phyloP scores from a whole-genome alignment of 139 green algal genomes.

The Chlorella vulgaris region DNA sequence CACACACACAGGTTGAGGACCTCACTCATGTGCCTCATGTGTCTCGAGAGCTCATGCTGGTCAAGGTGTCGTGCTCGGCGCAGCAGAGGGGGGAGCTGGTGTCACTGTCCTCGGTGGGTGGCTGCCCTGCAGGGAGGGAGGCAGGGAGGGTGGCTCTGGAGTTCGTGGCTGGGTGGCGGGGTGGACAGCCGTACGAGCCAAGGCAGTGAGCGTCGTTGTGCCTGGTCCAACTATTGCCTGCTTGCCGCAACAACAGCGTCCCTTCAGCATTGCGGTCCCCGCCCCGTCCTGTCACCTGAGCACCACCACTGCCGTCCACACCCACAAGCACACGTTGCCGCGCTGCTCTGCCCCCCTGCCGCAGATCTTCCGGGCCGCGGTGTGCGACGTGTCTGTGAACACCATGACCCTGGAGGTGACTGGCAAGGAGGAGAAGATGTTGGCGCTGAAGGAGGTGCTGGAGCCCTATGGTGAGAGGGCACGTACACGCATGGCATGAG shows the following conservation, averaged over 20 bases:
- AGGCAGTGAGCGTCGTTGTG: no score
- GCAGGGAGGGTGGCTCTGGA: no score
- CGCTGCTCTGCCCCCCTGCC: neutral
- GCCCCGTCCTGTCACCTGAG: neutral
- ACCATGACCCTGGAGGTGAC: slow-evolving; percentile 91
- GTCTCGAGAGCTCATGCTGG: slow-evolving; percentile 92
- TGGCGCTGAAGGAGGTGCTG: slow-evolving; percentile 82
- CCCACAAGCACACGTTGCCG: neutral
- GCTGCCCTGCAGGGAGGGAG: no score
- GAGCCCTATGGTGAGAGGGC: slow-evolving; percentile 73
- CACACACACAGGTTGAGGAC: slow-evolving; percentile 58
- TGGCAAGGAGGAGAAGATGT: slow-evolving; percentile 92
- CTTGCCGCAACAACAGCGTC: no score
- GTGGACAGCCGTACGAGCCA: no score
- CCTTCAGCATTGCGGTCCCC: no score
- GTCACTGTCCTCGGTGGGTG: slow-evolving; percentile 66
- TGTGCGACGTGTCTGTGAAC: slow-evolving; percentile 80
- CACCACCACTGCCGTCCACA: neutral
- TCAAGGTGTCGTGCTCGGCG: slow-evolving; percentile 87
- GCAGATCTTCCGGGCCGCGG: slow-evolving; percentile 87
- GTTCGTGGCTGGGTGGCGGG: no score
- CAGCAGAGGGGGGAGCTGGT: slow-evolving; percentile 81
- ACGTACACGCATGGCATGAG: no score
- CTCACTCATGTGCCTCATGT: slow-evolving; percentile 81
- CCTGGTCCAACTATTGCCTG: no score